Base-by-base conservation (phyloP, 2,329 filamentous ascomycete species). In the Aspergillus aculeatus region DNA sequence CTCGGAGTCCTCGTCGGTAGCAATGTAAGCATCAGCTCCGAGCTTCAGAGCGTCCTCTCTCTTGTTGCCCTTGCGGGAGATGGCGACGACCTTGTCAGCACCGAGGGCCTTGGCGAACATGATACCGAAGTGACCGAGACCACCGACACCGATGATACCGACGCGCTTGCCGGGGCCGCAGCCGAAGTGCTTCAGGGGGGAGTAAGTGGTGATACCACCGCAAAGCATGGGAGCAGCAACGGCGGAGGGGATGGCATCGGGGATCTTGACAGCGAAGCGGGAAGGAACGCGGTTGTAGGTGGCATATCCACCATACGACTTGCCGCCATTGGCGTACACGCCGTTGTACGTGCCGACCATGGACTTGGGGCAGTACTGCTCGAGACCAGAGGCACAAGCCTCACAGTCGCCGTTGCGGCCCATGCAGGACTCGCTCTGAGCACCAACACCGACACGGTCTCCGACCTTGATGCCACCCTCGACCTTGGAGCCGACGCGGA, bases 291-390 rank as follows among this genome's bases (percentile, higher is more conserved):
- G 80, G 66, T 82, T 80, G 68, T 86, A 82, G 48, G 82, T 74
- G 3, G 83, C 80, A 64, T 86, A 86, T n/a, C 86, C 90, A 12
- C 90, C 90, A 66, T 89, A 88, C 1, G 84, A 84, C 72, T 83
- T 86, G 62, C 68, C 83, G 4, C 87, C 86, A 65, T 87, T 80
- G 60, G 67, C 2, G 54, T 67, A 70, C 12, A 59, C 62, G 7
- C 68, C 64, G 50, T 72, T 69, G 56, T 74, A 74, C 5, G 72
- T 74, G 26, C 66, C 66, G 7, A 69, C 66, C 63, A 69, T 67
- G 14, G 58, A 54, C 54, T 61, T 64, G 47, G 35, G 47, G 58
- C 72, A 74, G 61, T 70, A 68, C 50, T 71, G 68, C 78, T 72
- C 72, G 21, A 69, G 68, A 7, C 78, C 79, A 2, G 67, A 65